A percentile compares a stretch with the other conserved stretches of the same genome.
Conservation (phyloP, 2,329 filamentous ascomycete genomes). For the Emmonsia crescens region DNA sequence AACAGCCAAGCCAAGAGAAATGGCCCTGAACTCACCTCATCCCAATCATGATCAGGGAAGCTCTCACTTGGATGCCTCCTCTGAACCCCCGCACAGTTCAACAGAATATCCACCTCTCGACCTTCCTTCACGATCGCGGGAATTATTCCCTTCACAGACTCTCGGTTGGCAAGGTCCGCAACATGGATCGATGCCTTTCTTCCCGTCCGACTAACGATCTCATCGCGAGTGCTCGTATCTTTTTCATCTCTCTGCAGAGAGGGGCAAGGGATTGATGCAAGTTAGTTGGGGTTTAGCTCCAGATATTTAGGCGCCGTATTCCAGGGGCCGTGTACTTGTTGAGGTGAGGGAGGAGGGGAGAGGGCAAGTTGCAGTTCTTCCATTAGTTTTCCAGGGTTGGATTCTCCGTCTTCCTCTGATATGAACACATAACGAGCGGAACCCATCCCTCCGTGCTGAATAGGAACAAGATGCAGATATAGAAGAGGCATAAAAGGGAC, state of each 20-base stretch:
- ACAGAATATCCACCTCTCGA: slow-evolving; percentile 59
- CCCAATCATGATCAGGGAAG: slow-evolving; percentile 69
- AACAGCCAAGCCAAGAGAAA: neutral
- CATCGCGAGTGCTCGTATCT: slow-evolving; percentile 34
- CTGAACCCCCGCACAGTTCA: slow-evolving; percentile 85
- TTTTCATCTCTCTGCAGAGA: slow-evolving; percentile 43
- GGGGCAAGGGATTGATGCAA: neutral
- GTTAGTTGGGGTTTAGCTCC: neutral
- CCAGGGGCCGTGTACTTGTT: neutral
- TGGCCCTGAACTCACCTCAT: slow-evolving; percentile 40
- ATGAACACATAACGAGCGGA: neutral
- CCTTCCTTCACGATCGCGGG: slow-evolving; percentile 30
- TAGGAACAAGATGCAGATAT: neutral
- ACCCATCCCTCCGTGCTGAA: neutral
- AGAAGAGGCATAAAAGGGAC: neutral
- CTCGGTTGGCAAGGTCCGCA: slow-evolving; percentile 34
- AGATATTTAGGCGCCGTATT: neutral
- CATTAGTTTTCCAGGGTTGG: neutral
- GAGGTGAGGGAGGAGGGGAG: neutral
- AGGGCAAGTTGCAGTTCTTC: neutral
- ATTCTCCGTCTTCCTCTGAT: neutral
- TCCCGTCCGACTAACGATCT: slow-evolving; percentile 28
- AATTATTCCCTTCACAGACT: slow-evolving; percentile 31
- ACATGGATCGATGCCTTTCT: slow-evolving; percentile 34
- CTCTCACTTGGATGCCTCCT: slow-evolving; percentile 61